These are phyloP conservation scores for Aeschynomene evenia DNA, from an alignment of 306 rosid species.

Conservation along the genomic window DNA sequence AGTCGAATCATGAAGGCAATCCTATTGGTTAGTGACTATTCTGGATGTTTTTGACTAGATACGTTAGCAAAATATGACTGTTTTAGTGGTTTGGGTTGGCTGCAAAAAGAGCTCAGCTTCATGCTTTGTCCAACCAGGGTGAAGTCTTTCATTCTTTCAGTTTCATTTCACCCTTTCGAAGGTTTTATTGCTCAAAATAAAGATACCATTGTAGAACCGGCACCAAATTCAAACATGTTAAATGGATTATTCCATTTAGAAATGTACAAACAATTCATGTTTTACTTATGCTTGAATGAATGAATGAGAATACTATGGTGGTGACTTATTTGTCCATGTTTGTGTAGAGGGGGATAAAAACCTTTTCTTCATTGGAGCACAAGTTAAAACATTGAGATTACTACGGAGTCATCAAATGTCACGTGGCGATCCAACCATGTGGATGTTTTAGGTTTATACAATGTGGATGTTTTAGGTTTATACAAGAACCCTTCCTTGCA, in stretches of 20 bases:
- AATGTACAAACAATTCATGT: not conserved
- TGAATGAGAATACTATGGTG: not conserved
- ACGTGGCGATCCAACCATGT: conserved; percentile 1
- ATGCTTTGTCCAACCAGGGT: conserved; percentile 13
- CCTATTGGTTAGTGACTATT: conserved; percentile 48
- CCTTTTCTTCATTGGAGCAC: conserved; percentile 21
- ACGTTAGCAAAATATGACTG: conserved; percentile 13
- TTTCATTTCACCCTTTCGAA: conserved; percentile 8
- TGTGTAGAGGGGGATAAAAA: conserved; percentile 14
- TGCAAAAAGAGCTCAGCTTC: conserved; percentile 12
- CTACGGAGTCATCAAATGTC: not conserved
- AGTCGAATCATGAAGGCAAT: conserved; percentile 41
- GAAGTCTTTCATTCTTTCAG: conserved; percentile 15
- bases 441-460: not conserved
- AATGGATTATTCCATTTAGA: conserved; percentile 3
- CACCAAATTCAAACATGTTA: conserved; percentile 27
- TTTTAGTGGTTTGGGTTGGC: conserved; percentile 25
- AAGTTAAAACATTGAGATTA: conserved; percentile 2
- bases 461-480: not conserved
- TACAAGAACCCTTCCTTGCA: conserved; percentile 15
- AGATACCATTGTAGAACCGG: conserved; percentile 23
- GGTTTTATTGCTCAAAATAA: conserved; percentile 24
- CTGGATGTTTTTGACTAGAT: not conserved
- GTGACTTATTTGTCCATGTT: conserved; percentile 24
- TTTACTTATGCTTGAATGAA: not conserved